These are phyloP conservation scores for Neobulgaria alba DNA, from an alignment of 2,329 filamentous ascomycete genomes.

Conservation along the genomic window DNA sequence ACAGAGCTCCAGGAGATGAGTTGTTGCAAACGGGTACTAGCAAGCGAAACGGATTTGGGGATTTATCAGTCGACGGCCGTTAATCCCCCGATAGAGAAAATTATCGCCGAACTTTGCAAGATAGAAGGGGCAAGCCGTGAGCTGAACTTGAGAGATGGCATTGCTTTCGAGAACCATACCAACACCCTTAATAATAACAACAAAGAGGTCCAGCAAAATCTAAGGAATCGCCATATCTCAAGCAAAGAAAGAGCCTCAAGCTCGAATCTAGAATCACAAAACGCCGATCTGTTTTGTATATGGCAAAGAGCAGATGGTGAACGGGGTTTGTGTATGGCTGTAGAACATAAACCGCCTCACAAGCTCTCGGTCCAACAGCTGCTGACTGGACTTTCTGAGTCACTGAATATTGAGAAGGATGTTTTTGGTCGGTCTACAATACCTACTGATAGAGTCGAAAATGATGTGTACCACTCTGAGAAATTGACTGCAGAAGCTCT, in stretches of 20 bases:
- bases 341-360: constrained; percentile 40
- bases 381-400: constrained; percentile 28
- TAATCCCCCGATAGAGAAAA: constrained; percentile 23
- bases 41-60: constrained; percentile 27
- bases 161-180: constrained; percentile 20
- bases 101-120: constrained; percentile 25
- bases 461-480: constrained; percentile 31
- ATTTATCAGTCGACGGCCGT: constrained; percentile 25
- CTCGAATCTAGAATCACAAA: too few relatives aligned
- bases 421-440: constrained; percentile 29
- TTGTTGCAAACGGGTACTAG: constrained; percentile 17
- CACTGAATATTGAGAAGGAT: constrained; percentile 30
- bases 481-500: constrained; percentile 35
- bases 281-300: too few relatives aligned
- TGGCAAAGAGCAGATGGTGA: too few relatives aligned
- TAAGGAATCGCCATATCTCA: constrained; percentile 15
- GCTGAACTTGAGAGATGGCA: constrained; percentile 18
- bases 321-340: too few relatives aligned
- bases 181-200: constrained; percentile 18
- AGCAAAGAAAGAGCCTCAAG: constrained; percentile 12
- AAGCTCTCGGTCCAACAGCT: constrained; percentile 37
- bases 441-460: constrained; percentile 26
- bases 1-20: too few relatives aligned
- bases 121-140: constrained; percentile 21
- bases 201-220: constrained; percentile 21